Conservation (phyloP, 1,284 basidiomycete species). For the Fistulinella staudtii region DNA sequence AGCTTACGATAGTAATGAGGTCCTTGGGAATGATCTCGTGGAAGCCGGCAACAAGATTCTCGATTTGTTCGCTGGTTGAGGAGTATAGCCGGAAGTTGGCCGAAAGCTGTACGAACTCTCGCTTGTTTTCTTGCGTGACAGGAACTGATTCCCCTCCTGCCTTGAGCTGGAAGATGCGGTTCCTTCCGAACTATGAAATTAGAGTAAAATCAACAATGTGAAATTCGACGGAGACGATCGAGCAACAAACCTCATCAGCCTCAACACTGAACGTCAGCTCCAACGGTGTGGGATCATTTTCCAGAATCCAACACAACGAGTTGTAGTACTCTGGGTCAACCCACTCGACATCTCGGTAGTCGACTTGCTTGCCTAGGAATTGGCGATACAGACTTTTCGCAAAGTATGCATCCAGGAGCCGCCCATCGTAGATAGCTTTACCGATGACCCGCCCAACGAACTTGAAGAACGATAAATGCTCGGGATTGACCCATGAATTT, state of each 20-base stretch:
- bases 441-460: slow-evolving; percentile 98
- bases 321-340: slow-evolving; percentile 97
- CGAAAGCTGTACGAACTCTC: slow-evolving; percentile 92
- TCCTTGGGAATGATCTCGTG: slow-evolving; percentile 95
- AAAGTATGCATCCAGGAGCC: slow-evolving; percentile 97
- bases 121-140: slow-evolving; percentile 94
- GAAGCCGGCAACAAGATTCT: slow-evolving; percentile 87
- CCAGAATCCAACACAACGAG: slow-evolving; percentile 86
- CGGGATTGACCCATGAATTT: slow-evolving; percentile 89
- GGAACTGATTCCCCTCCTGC: slow-evolving; percentile 75
- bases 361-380: slow-evolving; percentile 86
- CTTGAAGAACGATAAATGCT: slow-evolving; percentile 97
- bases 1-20: slow-evolving; percentile 69
- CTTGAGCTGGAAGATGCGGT: slow-evolving; percentile 83
- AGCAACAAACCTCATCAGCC: slow-evolving; percentile 78
- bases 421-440: slow-evolving; percentile 92
- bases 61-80: slow-evolving; percentile 96
- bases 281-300: slow-evolving; percentile 82
- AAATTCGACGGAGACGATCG: not conserved
- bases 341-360: slow-evolving; percentile 93
- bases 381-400: slow-evolving; percentile 93
- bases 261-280: slow-evolving; percentile 90
- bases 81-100: slow-evolving; percentile 90
- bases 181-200: slow-evolving; percentile 73
- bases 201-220: not conserved